Conservation (phyloP, 768 basidiomycete genomes). For the Auriscalpium microsporum region DNA sequence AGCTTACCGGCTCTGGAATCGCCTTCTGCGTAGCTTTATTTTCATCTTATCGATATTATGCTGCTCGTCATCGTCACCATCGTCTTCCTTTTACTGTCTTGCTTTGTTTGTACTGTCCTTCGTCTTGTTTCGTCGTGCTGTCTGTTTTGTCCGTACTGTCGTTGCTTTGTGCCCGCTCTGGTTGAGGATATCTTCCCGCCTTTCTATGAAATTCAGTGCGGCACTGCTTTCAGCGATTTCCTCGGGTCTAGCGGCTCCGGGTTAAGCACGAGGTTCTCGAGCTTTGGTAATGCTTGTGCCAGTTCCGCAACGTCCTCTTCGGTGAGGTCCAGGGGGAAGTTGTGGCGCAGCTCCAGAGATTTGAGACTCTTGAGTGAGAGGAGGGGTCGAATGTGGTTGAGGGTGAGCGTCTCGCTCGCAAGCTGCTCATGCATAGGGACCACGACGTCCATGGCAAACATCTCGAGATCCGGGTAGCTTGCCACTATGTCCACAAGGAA, state of each 20-base stretch:
- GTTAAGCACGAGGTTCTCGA: conserved; percentile 11
- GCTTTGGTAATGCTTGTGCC: conserved; percentile 5
- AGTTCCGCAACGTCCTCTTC: conserved; percentile 9
- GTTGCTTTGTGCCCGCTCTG: no score
- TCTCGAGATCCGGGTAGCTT: conserved; percentile 8
- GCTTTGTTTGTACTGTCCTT: no score
- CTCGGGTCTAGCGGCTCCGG: conserved; percentile 11
- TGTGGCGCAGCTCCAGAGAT: conserved; percentile 14
- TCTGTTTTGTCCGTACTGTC: no score
- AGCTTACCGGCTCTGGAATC: no score
- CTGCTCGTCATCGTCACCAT: no score
- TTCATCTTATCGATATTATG: no score
- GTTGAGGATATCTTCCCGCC: no score
- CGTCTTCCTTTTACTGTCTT: no score
- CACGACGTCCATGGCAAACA: conserved; percentile 9
- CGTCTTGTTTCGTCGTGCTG: no score
- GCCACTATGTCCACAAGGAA: conserved; percentile 7
- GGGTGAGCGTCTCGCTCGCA: conserved; percentile 1
- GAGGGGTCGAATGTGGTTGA: conserved; percentile 7
- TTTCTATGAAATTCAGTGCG: no score
- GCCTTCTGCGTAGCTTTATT: no score
- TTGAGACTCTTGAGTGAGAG: conserved; percentile 10
- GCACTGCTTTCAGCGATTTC: no score
- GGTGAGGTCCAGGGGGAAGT: conserved; percentile 12
- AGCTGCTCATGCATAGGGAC: conserved; percentile 1